Percentiles rank a stretch among this genome's conserved stretches.
These are phyloP conservation scores for Fusarium bulbicola DNA, from an alignment of 2,329 filamentous ascomycete genomes.

Conservation along the genomic window DNA sequence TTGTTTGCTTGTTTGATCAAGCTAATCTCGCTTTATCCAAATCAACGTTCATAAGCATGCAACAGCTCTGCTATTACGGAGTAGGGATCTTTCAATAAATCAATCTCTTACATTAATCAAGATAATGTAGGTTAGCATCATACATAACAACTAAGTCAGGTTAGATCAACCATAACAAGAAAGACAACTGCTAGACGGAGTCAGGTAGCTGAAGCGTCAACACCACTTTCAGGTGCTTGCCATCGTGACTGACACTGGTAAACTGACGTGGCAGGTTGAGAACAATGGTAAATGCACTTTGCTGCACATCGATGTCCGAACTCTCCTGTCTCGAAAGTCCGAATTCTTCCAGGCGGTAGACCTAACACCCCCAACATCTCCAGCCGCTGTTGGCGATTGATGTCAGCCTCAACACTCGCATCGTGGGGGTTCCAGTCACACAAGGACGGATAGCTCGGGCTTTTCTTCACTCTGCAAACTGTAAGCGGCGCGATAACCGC, in stretches of 20 bases:
- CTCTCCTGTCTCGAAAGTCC: not conserved
- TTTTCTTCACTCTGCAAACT: rapidly evolving
- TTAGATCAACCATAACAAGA: rapidly evolving
- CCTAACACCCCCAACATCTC: rapidly evolving
- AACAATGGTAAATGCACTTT: not conserved
- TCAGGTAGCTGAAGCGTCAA: rapidly evolving
- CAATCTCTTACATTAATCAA: too few relatives aligned
- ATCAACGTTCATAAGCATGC: too few relatives aligned
- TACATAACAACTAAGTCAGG: rapidly evolving
- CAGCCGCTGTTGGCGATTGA: not conserved
- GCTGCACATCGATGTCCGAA: not conserved
- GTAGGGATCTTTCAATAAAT: too few relatives aligned
- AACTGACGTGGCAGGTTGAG: not conserved
- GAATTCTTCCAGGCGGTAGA: not conserved
- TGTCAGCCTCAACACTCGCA: not conserved
- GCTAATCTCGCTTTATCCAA: too few relatives aligned
- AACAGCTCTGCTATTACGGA: too few relatives aligned
- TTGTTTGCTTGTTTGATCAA: rapidly evolving
- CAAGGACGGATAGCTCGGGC: rapidly evolving
- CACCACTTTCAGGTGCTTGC: not conserved
- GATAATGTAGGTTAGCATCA: rapidly evolving
- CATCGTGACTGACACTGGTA: too few relatives aligned
- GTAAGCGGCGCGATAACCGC: not conserved
- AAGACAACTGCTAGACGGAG: rapidly evolving
- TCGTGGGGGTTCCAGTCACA: not conserved